These are phyloP conservation scores for Pichia sp. DNA, from an alignment of 1,139 yeast species.

Conservation along the genomic window DNA sequence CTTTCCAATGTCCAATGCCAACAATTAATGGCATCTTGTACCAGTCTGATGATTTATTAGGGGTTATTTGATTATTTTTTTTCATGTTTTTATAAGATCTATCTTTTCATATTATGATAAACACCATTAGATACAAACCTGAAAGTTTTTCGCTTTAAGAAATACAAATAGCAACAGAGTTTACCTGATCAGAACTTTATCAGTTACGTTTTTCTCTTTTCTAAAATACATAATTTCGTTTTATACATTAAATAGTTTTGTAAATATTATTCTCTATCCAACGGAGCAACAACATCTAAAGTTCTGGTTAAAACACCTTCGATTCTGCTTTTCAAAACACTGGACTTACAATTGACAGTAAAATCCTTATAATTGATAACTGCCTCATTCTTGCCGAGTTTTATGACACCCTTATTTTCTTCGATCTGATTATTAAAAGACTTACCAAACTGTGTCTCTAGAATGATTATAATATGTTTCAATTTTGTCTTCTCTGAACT, in stretches of 20 bases:
- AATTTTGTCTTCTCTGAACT: slow-evolving; percentile 45
- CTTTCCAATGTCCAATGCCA: slow-evolving; percentile 11
- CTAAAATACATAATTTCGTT: too few species aligned
- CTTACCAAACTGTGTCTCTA: slow-evolving; percentile 86
- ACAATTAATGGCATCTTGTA: too few species aligned
- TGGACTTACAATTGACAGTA: slow-evolving; percentile 68
- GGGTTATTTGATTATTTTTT: neutral
- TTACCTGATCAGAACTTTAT: too few species aligned
- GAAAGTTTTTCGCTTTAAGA: too few species aligned
- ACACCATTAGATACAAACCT: too few species aligned
- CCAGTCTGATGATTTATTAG: neutral
- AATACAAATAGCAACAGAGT: too few species aligned
- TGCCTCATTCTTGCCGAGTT: slow-evolving; percentile 71
- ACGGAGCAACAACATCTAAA: slow-evolving; percentile 73
- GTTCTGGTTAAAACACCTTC: slow-evolving; percentile 76
- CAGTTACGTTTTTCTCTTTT: too few species aligned
- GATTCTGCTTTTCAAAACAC: slow-evolving; percentile 72
- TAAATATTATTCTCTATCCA: too few species aligned
- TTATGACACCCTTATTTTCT: slow-evolving; percentile 37
- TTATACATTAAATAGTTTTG: too few species aligned
- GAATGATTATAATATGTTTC: slow-evolving; percentile 51
- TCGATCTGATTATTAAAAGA: slow-evolving; percentile 40
- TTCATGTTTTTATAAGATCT: neutral
- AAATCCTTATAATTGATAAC: slow-evolving; percentile 54
- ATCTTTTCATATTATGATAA: too few species aligned